Conservation (phyloP, 1,139 yeast species). For the Yamadazyma atlantica region DNA sequence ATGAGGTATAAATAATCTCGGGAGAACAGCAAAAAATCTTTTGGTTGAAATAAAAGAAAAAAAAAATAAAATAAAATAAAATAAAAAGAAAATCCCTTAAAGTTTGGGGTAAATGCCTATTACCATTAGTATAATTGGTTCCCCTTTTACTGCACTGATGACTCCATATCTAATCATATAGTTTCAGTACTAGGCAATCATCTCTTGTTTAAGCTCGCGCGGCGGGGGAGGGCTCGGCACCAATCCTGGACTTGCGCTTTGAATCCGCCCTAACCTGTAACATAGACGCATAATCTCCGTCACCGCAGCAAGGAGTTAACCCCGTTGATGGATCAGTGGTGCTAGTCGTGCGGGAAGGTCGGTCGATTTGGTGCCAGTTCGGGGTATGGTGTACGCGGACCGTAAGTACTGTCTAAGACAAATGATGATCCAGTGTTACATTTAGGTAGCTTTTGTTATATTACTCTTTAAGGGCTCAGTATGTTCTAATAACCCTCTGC, state of each 20-base stretch:
- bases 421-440: no score
- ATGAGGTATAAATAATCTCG: slow-evolving; percentile 1
- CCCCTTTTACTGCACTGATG: background rate
- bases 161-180: background rate
- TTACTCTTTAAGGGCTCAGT: no score
- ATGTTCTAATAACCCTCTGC: no score
- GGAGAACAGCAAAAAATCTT: background rate
- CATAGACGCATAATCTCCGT: background rate
- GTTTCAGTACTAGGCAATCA: background rate
- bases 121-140: slow-evolving; percentile 1
- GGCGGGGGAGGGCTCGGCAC: background rate
- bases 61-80: background rate
- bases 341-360: no score
- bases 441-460: no score
- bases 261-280: background rate
- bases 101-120: slow-evolving; percentile 1
- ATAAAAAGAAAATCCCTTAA: background rate
- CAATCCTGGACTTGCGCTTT: background rate
- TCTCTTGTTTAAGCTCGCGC: background rate
- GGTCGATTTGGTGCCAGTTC: no score
- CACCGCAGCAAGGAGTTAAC: background rate
- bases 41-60: background rate
- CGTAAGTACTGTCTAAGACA: no score
- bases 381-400: no score
- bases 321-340: no score